Conservation (phyloP, 2,329 filamentous ascomycete genomes). For the Lithohypha guttulata region DNA sequence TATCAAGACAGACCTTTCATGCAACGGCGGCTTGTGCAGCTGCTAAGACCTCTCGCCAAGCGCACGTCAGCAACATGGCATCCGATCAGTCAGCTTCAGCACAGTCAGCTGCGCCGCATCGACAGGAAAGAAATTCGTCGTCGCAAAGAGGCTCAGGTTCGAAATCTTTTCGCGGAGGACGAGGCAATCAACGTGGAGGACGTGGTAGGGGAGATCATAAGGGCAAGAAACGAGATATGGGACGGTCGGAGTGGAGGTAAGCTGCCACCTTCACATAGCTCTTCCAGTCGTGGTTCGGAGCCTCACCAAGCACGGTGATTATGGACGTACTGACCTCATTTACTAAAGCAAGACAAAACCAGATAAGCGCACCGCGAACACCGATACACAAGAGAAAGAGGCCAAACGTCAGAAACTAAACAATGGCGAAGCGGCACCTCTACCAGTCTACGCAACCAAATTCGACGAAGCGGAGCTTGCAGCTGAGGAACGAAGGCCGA, state of each 20-base stretch:
- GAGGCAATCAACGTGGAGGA: slow-evolving; percentile 15
- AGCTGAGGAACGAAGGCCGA: slow-evolving; percentile 74
- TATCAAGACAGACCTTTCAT: neutral
- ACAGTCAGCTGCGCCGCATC: neutral
- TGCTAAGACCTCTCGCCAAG: slow-evolving; percentile 1
- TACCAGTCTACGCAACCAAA: slow-evolving; percentile 45
- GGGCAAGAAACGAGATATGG: slow-evolving; percentile 54
- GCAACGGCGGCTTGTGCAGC: slow-evolving; percentile 5
- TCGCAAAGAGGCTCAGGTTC: slow-evolving; percentile 13
- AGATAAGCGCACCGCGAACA: slow-evolving; percentile 44
- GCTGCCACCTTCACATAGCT: slow-evolving; percentile 21
- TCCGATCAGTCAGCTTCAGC: neutral
- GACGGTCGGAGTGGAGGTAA: slow-evolving; percentile 55
- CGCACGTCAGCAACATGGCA: slow-evolving; percentile 1
- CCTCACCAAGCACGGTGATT: slow-evolving; percentile 1
- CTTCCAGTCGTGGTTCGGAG: neutral
- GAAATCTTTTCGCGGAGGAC: slow-evolving; percentile 13
- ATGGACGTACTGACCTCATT: slow-evolving; percentile 37
- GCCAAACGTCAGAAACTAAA: slow-evolving; percentile 47
- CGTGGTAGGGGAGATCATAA: slow-evolving; percentile 22
- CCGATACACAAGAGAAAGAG: slow-evolving; percentile 41
- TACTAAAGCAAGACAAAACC: slow-evolving; percentile 37
- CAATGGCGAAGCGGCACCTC: slow-evolving; percentile 29
- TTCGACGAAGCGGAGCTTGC: slow-evolving; percentile 75
- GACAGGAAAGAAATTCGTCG: slow-evolving; percentile 2